Percentiles rank a stretch among this genome's conserved stretches.
These are phyloP conservation scores for Veloboletus limbatus DNA, from an alignment of 1,284 basidiomycete genomes.

Conservation along the genomic window DNA sequence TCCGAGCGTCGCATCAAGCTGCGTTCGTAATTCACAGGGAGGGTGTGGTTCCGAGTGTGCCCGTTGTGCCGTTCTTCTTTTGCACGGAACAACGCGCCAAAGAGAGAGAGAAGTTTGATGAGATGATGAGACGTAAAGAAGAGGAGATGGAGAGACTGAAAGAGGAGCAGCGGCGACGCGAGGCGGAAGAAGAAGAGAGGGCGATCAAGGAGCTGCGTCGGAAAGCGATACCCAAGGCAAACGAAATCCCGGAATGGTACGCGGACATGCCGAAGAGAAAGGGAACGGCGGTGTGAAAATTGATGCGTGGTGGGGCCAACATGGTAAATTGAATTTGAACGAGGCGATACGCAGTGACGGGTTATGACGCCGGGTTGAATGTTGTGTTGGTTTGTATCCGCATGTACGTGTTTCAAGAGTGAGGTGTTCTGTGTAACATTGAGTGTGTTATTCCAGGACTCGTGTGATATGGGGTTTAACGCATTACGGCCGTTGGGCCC, in stretches of 20 bases:
- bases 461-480: constrained; percentile 22
- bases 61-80: constrained; percentile 44
- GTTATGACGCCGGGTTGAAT: constrained; percentile 4
- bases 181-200: constrained; percentile 53
- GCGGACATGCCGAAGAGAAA: constrained; percentile 37
- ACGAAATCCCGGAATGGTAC: constrained; percentile 75
- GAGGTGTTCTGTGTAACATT: too few species aligned
- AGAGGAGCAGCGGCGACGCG: constrained; percentile 42
- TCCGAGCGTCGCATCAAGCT: constrained; percentile 51
- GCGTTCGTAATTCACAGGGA: constrained; percentile 42
- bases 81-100: constrained; percentile 52
- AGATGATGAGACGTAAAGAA: constrained; percentile 52
- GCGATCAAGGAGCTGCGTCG: constrained; percentile 57
- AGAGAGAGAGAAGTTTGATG: constrained; percentile 64
- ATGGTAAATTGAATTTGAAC: too few species aligned
- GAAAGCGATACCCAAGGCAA: constrained; percentile 62
- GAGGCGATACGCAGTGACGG: constrained; percentile 15
- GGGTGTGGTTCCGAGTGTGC: constrained; percentile 45
- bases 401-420: too few species aligned
- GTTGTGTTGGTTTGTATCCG: too few species aligned
- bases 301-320: too few species aligned
- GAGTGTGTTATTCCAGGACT: too few species aligned
- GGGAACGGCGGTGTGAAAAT: constrained; percentile 23
- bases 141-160: constrained; percentile 43
- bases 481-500: constrained; percentile 26